Base-by-base conservation (phyloP, 139 green algal species). In the Closterium sp. region DNA sequence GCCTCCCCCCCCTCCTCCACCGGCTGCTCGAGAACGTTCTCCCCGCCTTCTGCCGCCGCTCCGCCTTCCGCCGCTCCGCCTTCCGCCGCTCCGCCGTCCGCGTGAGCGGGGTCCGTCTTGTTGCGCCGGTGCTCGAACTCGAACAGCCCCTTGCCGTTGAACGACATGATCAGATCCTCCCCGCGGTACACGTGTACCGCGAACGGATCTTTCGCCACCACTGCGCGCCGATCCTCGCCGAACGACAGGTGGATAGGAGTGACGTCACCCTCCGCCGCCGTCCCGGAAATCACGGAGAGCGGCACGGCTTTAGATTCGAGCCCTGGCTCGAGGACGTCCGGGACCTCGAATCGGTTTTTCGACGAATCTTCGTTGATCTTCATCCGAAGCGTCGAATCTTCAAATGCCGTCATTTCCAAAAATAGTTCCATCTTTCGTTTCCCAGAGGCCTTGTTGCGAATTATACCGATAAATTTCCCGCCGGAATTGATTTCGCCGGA, bases 71-170 rank as follows among this genome's bases (percentile, higher is more conserved):
- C 32, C 32, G 32, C 32, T 38, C 32, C 34, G 34, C 34, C 34
- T 42, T 42, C 34, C 34, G 34, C 34, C 4, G 34, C 34, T 42
- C 34, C 38, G 95, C n/a, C n/a, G 4, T 50, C 38, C 38, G 38
- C 38, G 38, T 50, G 38, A 7, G 38, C 38, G 38, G 38, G 38
- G 7, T 97, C 93, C 31, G 73, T 91, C 93, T 97, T 97, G 34
- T 95, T 89, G 4, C 97, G 91, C 2, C 87, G 93, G 88, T 98
- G 97, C 95, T 99, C 97, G 88, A 99, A 96, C 85, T 97, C 93
- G 92, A 99, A 98, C 91, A 97, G 90, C 31, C 94, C 91, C 50
- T 93, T 90, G 88, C 88, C 95, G 93, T 99, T 99, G 90, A 98
- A 96, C 28, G 94, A 90, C 31, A 97, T 88, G 29, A 94, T 92